Evolutionary conservation across 2,329 filamentous ascomycete genomes (phyloP).

Genomic region (Nemania bipapillata): DNA sequence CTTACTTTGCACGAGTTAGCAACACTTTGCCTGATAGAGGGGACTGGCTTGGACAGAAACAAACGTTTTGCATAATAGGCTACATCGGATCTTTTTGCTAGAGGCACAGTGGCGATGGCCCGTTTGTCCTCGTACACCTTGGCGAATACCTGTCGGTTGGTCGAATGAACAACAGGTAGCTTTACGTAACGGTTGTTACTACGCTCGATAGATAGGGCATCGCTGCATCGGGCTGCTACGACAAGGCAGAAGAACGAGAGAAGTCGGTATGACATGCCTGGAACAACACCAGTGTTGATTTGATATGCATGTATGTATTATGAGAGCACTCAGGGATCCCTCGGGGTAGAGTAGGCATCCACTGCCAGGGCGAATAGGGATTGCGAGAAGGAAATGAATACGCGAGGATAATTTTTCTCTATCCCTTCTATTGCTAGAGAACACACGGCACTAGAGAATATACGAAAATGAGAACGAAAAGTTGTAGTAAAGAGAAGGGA

Average conservation of each 20-base stretch:
- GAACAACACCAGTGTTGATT: background rate
- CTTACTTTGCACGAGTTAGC: slow-evolving; percentile 53
- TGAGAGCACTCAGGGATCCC: background rate
- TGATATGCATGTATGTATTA: slow-evolving; percentile 6
- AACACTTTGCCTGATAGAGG: background rate
- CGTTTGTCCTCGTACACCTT: slow-evolving; percentile 53
- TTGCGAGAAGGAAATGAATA: background rate
- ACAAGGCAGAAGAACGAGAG: slow-evolving; percentile 40
- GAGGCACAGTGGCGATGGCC: slow-evolving; percentile 55
- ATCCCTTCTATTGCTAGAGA: background rate
- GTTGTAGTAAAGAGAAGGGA: background rate
- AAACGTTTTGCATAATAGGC: slow-evolving; percentile 64
- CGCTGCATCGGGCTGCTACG: slow-evolving; percentile 41
- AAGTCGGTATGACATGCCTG: slow-evolving; percentile 33
- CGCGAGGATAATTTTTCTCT: background rate
- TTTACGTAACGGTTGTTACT: slow-evolving; percentile 56
- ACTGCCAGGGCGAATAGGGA: background rate
- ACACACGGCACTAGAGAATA: background rate
- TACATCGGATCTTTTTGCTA: slow-evolving; percentile 64
- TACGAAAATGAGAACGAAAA: background rate
- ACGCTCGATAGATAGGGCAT: slow-evolving; percentile 41
- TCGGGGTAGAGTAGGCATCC: background rate
- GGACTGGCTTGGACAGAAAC: slow-evolving; percentile 25
- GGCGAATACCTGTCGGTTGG: slow-evolving; percentile 55
- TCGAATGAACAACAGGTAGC: slow-evolving; percentile 58